A percentile compares a stretch with the other conserved stretches of the same genome.
Evolutionary conservation across 192 early-diverging fungal species (phyloP).

Genomic region (Rhizophagus clarus): DNA sequence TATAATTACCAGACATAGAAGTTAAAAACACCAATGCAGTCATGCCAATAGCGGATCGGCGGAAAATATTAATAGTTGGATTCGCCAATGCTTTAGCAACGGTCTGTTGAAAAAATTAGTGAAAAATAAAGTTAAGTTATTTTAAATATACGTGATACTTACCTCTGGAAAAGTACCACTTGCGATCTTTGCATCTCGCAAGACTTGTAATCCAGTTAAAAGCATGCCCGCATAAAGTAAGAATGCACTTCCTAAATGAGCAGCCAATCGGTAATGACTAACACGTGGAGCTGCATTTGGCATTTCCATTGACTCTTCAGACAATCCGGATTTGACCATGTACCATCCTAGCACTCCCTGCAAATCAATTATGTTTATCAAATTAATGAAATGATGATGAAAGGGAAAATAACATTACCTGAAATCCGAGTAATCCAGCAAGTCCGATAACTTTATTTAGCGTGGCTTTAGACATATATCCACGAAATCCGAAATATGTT

Average conservation of each 20-base stretch:
- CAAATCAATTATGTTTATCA: slow-evolving; percentile 30
- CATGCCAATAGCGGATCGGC: slow-evolving; percentile 62
- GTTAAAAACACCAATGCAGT: slow-evolving; percentile 81
- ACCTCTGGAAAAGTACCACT: slow-evolving; percentile 47
- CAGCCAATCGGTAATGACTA: slow-evolving; percentile 90
- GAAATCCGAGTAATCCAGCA: slow-evolving; percentile 69
- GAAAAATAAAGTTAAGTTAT: background rate
- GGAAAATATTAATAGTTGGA: slow-evolving; percentile 62
- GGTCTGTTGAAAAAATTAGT: slow-evolving; percentile 17
- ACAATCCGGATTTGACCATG: slow-evolving; percentile 95
- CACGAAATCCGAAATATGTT: slow-evolving; percentile 79
- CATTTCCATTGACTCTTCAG: slow-evolving; percentile 74
- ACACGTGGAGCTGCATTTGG: slow-evolving; percentile 87
- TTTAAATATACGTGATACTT: background rate
- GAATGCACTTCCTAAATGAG: slow-evolving; percentile 89
- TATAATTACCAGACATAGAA: slow-evolving; percentile 70
- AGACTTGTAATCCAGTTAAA: slow-evolving; percentile 76
- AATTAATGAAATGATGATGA: slow-evolving; percentile 11
- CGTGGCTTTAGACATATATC: slow-evolving; percentile 73
- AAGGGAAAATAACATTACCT: slow-evolving; percentile 44
- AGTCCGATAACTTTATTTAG: slow-evolving; percentile 62
- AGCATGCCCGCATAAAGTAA: slow-evolving; percentile 81
- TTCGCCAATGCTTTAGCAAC: slow-evolving; percentile 50
- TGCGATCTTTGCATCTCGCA: slow-evolving; percentile 69
- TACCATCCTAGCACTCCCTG: slow-evolving; percentile 95